Evolutionary conservation across 192 early-diverging fungal genomes (phyloP).

Genomic region (Backusella parvicylindrica): DNA sequence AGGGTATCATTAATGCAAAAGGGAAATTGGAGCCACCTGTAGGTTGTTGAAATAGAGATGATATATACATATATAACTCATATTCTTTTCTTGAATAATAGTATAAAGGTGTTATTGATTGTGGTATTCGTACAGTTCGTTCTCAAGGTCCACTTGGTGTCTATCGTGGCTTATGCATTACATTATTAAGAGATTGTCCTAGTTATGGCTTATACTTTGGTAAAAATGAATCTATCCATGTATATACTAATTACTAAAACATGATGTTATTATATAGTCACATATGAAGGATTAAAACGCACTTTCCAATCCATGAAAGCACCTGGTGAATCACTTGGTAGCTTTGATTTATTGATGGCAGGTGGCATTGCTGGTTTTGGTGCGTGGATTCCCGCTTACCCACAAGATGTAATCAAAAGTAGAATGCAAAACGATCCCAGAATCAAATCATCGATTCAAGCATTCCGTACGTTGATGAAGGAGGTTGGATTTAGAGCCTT

Average conservation of each 20-base stretch:
- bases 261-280: constrained; percentile 38
- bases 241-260: background rate
- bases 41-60: constrained; percentile 10
- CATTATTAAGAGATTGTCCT: constrained; percentile 88
- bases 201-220: constrained; percentile 94
- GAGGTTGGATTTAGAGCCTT: constrained; percentile 59
- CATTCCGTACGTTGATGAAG: constrained; percentile 44
- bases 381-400: constrained; percentile 79
- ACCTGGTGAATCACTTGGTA: constrained; percentile 50
- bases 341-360: constrained; percentile 79
- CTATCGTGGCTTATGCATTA: constrained; percentile 90
- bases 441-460: constrained; percentile 32
- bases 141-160: constrained; percentile 75
- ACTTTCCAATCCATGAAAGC: constrained; percentile 55
- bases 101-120: constrained; percentile 91
- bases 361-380: constrained; percentile 94
- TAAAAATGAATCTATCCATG: constrained; percentile 22
- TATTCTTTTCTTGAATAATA: no score
- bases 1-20: constrained; percentile 25
- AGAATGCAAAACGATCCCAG: constrained; percentile 60
- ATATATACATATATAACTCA: background rate
- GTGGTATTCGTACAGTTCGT: constrained; percentile 68
- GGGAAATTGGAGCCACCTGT: constrained; percentile 30
- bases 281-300: constrained; percentile 82
- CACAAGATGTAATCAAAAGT: constrained; percentile 86